Base-by-base conservation (phyloP, 371 early-diverging fungal genomes). In the Mucor piriformis region DNA sequence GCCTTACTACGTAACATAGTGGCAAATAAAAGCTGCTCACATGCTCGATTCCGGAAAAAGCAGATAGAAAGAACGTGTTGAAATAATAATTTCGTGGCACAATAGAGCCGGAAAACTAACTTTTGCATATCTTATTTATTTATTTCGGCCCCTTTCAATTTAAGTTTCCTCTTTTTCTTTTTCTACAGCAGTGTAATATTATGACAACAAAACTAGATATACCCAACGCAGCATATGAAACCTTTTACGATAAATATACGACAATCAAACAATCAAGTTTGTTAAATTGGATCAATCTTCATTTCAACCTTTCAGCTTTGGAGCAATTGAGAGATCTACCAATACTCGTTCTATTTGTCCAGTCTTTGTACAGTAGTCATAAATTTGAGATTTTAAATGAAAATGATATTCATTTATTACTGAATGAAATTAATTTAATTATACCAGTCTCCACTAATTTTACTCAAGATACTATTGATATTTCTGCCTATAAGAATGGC, bases 261-360 rank as follows among this genome's bases (percentile, higher is more conserved):
- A 37, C 38, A 11, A 37, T 37, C n/a, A 43, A 44, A 46, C 44
- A 53, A 32, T 25, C 20, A 20, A 48, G 37, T 35, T 40, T 61
- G 48, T 40, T 61, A 7, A 25, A 35, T 48, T 61, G 61, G 61
- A 24, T 61, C 24, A 61, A 61, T 40, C 47, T 44, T 12, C 27
- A 48, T 48, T 42, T 43, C 37, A 29, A 21, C 20, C 47, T 54
- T 37, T 12, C 25, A 8, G 47, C 20, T 29, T 18, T 61, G 20
- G 49, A 61, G 29, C 37, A 61, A 47, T 43, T 61, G 13, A 32
- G 21, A 54, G 29, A 47, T 15, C 12, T 46, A n/a, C 29, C 44
- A 27, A 53, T n/a, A 20, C 32, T 61, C 6, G 44, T 54, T 11
- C 32, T 54, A 24, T 35, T 59, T 18, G 24, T 59, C 16, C 46